Evolutionary conservation across 768 basidiomycete species (phyloP), one percentile per base, ranked within the genome.

Genomic region (Rhodosporidiobolus odoratus): DNA sequence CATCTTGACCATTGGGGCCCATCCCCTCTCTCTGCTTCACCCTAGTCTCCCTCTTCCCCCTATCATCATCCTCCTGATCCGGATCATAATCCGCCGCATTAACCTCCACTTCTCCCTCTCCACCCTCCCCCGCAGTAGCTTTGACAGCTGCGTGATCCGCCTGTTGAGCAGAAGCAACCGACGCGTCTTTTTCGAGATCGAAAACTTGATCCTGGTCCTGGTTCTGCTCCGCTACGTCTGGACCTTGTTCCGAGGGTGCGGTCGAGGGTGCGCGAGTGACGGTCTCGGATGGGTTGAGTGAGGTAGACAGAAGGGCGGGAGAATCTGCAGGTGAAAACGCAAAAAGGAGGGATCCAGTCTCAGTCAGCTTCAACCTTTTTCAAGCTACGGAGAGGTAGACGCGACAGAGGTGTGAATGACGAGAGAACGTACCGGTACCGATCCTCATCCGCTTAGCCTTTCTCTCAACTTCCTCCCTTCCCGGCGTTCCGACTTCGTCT

Each of bases 1-100:
- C n/a, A 16, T 6, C 53, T 34, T 58, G 4, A 5, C 25, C 63
- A 1, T 50, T 17, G 12, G 10, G 5, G n/a, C 17, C 35, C 45
- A 30, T 84, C 84, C 77, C 77, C 35, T 78, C 79, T 32, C 52
- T 30, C 48, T 72, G 75, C 63, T 77, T 68, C 27, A 30, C 32
- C 35, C 35, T 32, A 7, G 19, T n/a, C 40, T 53, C 50, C 40
- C 45, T 34, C 45, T 48, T 85, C 82, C 40, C 86, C 72, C 86
- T 86, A 68, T 87, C 86, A 71, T 92, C 90, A 72, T 94, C 91
- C 77, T 88, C 84, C 32, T 89, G 23, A 74, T 84, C 86, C 41
- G 89, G 87, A 78, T 97, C 90, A 80, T 96, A 96, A 80, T 97
- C 94, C 54, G 92, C 94, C 30, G 94, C 94, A 38, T 87, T 89